A percentile compares a stretch with the other conserved stretches of the same genome.
Conservation (phyloP, 1,284 basidiomycete genomes). For the Inonotus obliquus region DNA sequence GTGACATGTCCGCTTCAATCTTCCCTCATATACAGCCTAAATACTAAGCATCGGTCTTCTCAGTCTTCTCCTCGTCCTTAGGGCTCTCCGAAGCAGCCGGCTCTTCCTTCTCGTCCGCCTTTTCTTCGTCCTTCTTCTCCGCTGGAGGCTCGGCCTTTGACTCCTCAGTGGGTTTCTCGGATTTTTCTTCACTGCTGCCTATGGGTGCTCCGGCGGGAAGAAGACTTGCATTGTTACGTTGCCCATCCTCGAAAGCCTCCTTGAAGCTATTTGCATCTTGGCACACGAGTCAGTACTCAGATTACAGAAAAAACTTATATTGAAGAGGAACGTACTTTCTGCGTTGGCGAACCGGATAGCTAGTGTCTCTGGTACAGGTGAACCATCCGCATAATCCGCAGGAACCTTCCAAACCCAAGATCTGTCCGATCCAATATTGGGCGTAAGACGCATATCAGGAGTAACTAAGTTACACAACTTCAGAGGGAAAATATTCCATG, state of each 20-base stretch:
- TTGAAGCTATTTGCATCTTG: conserved; percentile 88
- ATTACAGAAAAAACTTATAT: conserved; percentile 14
- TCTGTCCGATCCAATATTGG: conserved; percentile 98
- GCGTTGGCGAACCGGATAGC: conserved; percentile 98
- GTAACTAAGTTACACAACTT: conserved; percentile 52
- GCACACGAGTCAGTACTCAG: neutral
- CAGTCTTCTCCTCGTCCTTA: conserved; percentile 23
- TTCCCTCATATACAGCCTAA: neutral
- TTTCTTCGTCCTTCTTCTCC: conserved; percentile 27
- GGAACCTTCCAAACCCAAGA: conserved; percentile 99
- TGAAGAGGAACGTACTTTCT: conserved; percentile 65
- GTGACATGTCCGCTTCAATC: neutral
- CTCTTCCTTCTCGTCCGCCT: conserved; percentile 27
- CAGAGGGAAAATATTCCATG: neutral
- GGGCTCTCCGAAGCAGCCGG: conserved; percentile 28
- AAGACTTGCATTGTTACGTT: conserved; percentile 59
- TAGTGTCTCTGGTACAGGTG: conserved; percentile 88
- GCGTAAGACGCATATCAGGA: conserved; percentile 90
- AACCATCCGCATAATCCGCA: conserved; percentile 91
- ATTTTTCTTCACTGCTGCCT: conserved; percentile 24
- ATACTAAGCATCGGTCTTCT: conserved; percentile 6
- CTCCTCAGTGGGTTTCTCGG: conserved; percentile 26
- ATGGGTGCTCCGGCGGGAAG: conserved; percentile 27
- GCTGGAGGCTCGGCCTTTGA: conserved; percentile 27
- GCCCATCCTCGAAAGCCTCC: conserved; percentile 80